Base-by-base conservation (phyloP, 2,329 filamentous ascomycete species). In the Epichloe scottii region DNA sequence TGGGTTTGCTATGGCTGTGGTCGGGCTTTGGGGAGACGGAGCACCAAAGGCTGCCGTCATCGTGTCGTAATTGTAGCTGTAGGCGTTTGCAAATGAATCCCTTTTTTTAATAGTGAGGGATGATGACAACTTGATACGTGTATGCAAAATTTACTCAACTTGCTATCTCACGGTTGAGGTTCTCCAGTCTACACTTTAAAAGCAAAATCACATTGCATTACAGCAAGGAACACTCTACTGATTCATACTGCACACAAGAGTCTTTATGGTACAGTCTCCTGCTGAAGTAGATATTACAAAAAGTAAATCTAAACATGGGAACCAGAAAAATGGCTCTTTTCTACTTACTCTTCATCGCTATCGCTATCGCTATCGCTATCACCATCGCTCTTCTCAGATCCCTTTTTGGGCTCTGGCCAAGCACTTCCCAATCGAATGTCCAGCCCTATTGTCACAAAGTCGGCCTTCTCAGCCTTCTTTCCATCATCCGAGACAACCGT, bases 21-120 rank as follows among this genome's bases (percentile, higher is more conserved):
- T 84, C 37, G 81, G 81, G 15, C 77, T 85, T 59, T 85, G 81
- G 81, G 81, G 81, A 5, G 81, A 84, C 62, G 78, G 79, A 26
- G 70, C 69, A 19, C 59, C 66, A 21, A 61, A 65, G 55, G 55
- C 64, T 40, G 59, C 62, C 38, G 59, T 67, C 49, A 64, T 66
- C 40, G 58, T 66, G 45, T 63, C 65, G 49, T 68, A 57, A 59
- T 10, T 39, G 12, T 48, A 38, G 19, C 38, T 40, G 30, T 35
- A 14, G 4, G 38, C n/a, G 37, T 48, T 37, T 14, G 14, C 17
- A 10, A 42, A 26, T 43, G 17, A 21, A 26, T 8, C 3, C n/a
- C 7, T 17, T 30, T 4, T 30, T 33, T 7, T n/a, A 33, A 5
- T 30, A 17, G 23, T 30, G 23, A 10, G 26, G 21, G 26, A 14